Evolutionary conservation across 768 basidiomycete species (phyloP).

Genomic region (Boletus patriciae): DNA sequence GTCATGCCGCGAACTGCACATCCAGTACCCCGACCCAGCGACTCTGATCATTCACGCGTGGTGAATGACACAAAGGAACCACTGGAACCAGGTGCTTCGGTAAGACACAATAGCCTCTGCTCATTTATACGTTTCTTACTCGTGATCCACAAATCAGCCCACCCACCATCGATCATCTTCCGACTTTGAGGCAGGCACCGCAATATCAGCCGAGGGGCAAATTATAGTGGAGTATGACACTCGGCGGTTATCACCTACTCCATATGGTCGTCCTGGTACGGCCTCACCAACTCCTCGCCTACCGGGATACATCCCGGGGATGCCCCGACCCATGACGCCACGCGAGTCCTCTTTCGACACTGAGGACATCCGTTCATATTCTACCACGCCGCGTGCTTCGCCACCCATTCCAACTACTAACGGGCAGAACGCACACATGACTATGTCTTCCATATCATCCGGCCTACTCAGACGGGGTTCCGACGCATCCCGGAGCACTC

Average conservation of each 20-base stretch:
- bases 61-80: constrained; percentile 20
- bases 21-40: constrained; percentile 42
- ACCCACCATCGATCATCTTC: constrained; percentile 37
- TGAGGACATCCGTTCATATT: constrained; percentile 72
- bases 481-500: constrained; percentile 50
- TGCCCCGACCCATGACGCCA: constrained; percentile 92
- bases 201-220: constrained; percentile 66
- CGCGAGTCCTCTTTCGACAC: constrained; percentile 61
- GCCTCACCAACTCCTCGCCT: constrained; percentile 53
- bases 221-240: constrained; percentile 47
- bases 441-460: constrained; percentile 38
- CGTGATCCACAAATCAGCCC: constrained; percentile 14
- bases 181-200: constrained; percentile 63
- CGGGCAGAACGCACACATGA: constrained; percentile 35
- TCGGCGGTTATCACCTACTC: constrained; percentile 60
- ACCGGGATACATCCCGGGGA: constrained; percentile 87
- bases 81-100: constrained; percentile 21
- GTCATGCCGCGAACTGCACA: constrained; percentile 64
- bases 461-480: constrained; percentile 55
- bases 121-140: constrained; percentile 22
- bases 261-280: constrained; percentile 49
- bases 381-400: constrained; percentile 74
- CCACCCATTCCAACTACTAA: constrained; percentile 51
- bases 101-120: constrained; percentile 18
- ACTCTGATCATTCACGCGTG: constrained; percentile 26